These are phyloP conservation scores for Aspergillus glaucus DNA, from an alignment of 2,329 filamentous ascomycete genomes.

Conservation along the genomic window DNA sequence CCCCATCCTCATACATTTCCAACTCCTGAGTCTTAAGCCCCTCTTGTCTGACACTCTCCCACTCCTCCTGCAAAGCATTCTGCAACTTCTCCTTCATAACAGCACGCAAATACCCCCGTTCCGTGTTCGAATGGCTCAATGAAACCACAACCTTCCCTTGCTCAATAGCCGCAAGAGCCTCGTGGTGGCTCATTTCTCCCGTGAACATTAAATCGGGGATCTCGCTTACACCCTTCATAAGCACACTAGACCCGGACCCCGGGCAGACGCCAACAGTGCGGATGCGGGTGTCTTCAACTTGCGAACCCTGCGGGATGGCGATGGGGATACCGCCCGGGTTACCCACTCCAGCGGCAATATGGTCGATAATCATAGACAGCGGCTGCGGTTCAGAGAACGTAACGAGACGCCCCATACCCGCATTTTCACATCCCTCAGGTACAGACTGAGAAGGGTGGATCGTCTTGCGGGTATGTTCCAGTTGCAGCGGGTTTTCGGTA, in stretches of 20 bases:
- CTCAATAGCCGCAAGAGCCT: constrained; percentile 79
- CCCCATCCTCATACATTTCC: constrained; percentile 45
- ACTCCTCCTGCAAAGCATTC: constrained; percentile 51
- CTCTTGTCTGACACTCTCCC: constrained; percentile 44
- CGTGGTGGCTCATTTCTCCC: constrained; percentile 90
- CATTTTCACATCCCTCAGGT: constrained; percentile 40
- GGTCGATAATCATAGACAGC: constrained; percentile 54
- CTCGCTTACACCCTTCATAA: constrained; percentile 53
- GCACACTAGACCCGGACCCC: constrained; percentile 68
- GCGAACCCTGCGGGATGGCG: constrained; percentile 55
- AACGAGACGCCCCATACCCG: constrained; percentile 58
- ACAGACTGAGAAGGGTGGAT: constrained; percentile 42
- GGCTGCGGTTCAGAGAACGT: constrained; percentile 49
- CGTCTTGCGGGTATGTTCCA: constrained; percentile 48
- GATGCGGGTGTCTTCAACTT: constrained; percentile 52
- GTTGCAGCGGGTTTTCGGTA: constrained; percentile 29
- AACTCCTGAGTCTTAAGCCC: constrained; percentile 32
- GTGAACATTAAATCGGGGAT: constrained; percentile 77
- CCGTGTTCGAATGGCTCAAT: constrained; percentile 89
- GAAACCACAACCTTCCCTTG: constrained; percentile 74
- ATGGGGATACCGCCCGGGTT: constrained; percentile 60
- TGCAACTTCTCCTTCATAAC: constrained; percentile 63
- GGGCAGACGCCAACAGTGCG: constrained; percentile 77
- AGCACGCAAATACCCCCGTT: constrained; percentile 71
- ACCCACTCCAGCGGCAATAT: constrained; percentile 58